Conservation (phyloP, 169 alveolate species). For the Cyclospora cayetanensis region DNA sequence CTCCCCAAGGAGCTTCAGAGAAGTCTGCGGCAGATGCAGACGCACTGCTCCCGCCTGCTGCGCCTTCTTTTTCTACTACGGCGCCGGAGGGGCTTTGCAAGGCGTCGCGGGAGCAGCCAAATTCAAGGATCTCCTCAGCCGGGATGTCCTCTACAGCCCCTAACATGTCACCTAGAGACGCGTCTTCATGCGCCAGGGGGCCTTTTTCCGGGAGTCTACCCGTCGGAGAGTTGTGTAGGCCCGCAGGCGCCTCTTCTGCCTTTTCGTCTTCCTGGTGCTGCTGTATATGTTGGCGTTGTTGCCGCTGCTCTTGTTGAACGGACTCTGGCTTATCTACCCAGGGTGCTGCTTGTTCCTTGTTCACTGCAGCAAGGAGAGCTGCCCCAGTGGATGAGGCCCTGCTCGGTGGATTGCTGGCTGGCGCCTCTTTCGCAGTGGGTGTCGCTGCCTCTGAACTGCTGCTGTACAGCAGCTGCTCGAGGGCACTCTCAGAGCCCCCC, state of each 20-base stretch:
- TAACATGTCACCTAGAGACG: neutral
- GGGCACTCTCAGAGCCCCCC: neutral
- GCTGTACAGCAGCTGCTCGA: neutral
- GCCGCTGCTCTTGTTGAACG: neutral
- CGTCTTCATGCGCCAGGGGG: neutral
- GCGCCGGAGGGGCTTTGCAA: neutral
- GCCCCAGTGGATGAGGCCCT: neutral
- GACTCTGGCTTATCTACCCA: neutral
- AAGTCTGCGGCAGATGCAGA: neutral
- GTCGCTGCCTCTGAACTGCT: neutral
- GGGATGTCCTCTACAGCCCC: neutral
- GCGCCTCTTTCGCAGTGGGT: neutral
- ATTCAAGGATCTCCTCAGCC: neutral
- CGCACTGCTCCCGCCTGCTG: neutral
- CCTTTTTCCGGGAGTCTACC: neutral
- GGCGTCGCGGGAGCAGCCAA: neutral
- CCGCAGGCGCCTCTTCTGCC: too few relatives aligned
- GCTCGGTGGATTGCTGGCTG: neutral
- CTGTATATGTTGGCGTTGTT: neutral
- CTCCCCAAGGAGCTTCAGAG: neutral
- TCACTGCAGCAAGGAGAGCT: neutral
- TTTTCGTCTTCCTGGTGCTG: neutral
- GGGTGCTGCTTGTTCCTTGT: neutral
- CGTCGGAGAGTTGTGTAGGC: neutral
- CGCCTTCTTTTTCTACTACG: too few relatives aligned